Evolutionary conservation across 1,139 yeast genomes (phyloP), one percentile per base, ranked within the genome.

Genomic region (Suhomyces ambrosiae): DNA sequence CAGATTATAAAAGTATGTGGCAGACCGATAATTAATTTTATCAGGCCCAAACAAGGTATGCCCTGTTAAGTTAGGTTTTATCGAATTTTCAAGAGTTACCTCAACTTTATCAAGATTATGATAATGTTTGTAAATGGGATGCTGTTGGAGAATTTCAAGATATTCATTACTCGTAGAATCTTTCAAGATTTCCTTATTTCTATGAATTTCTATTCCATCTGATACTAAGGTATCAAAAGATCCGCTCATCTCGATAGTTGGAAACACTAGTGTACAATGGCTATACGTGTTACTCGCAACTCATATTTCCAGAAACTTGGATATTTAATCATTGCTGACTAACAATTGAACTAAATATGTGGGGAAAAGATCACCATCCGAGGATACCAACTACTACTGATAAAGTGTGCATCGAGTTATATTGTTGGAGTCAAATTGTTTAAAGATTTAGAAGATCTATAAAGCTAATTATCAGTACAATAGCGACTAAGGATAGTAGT

Each of bases 11-110:
- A 62, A 70, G 19, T 63, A 49, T n/a, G 71, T 55, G n/a, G 57
- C 49, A 2, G 71, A 60, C 38, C 76, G 51, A 44, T 52, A 65
- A 26, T 55, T 53, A 23, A 71, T 68, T 45, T 65, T 69, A 26
- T 60, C 64, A 2, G 52, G 50, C 1, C 76, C 76, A 4, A 42
- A 45, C 30, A 70, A 52, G 1, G 72, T 68, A 14, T 52, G 45
- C 1, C 73, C 72, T 0, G 75, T 70, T 26, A 71, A 54, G 34
- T 57, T 61, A 1, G 74, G 71, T 42, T 54, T 49, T 13, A 64
- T 58, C 18, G 50, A 48, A 5, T 21, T 33, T 16, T 41, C 22
- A 22, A 25, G 27, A 6, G 12, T 19, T 3, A 32, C 26, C 9
- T 28, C 32, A 13, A 32, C 24, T 25, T 27, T 27, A n/a, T 33